Evolutionary conservation across 805 yeast genomes (phyloP).

Genomic region (Spathaspora hagerdaliae): DNA sequence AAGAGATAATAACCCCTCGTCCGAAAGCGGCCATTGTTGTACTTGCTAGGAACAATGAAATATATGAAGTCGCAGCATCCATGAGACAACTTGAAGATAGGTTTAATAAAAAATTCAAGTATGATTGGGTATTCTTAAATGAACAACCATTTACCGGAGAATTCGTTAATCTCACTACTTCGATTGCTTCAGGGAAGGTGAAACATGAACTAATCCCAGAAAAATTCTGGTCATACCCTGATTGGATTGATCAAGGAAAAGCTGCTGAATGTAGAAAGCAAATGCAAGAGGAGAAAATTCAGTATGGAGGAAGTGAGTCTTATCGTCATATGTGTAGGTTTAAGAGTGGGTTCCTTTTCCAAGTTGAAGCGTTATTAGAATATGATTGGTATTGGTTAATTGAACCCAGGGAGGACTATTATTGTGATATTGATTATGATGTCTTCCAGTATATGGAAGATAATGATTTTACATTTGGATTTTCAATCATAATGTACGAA

Average conservation of each 20-base stretch:
- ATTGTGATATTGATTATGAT: conserved; percentile 79
- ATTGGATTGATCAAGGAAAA: conserved; percentile 17
- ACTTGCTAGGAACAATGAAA: conserved; percentile 67
- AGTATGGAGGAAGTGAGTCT: conserved; percentile 91
- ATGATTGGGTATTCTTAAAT: conserved; percentile 58
- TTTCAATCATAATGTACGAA: conserved; percentile 78
- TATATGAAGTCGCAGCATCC: conserved; percentile 54
- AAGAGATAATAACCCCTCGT: too few species aligned
- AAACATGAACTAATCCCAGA: conserved; percentile 71
- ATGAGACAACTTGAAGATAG: conserved; percentile 61
- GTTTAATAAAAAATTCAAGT: conserved; percentile 51
- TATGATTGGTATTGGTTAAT: conserved; percentile 89
- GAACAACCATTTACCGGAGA: conserved; percentile 64
- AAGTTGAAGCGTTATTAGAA: conserved; percentile 63
- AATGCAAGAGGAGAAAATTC: conserved; percentile 62
- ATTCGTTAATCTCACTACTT: conserved; percentile 61
- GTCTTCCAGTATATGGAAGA: conserved; percentile 71
- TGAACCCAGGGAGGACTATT: conserved; percentile 73
- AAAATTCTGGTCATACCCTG: conserved; percentile 81
- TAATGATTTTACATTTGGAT: conserved; percentile 76
- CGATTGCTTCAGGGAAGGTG: conserved; percentile 68
- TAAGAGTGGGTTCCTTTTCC: conserved; percentile 43
- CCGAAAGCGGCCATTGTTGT: conserved; percentile 75
- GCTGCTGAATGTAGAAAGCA: conserved; percentile 58
- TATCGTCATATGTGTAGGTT: too few species aligned